Percentiles rank a stretch among this genome's conserved stretches.
phyloP scores from a whole-genome alignment of 371 early-diverging fungal species.

The Lichtheimia corymbifera region DNA sequence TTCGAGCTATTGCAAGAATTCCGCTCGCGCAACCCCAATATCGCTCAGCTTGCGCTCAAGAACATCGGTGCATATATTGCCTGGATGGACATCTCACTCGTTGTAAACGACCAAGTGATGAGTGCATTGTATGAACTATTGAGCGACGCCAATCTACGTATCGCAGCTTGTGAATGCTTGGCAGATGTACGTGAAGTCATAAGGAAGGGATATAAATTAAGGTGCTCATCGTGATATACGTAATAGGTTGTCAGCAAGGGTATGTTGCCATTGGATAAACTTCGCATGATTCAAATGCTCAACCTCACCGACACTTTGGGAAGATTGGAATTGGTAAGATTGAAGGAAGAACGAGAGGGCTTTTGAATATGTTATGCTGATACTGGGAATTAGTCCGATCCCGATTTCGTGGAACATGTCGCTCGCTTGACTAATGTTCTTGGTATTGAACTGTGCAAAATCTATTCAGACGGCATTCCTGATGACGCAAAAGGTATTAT shows the following conservation, averaged over 20 bases:
- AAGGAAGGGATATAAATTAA: too few species aligned
- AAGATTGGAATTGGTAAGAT: slow-evolving; percentile 52
- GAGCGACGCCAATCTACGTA: slow-evolving; percentile 56
- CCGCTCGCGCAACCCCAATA: slow-evolving; percentile 48
- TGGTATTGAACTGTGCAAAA: slow-evolving; percentile 81
- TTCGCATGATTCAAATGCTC: slow-evolving; percentile 81
- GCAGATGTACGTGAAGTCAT: slow-evolving; percentile 47
- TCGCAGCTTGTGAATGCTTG: slow-evolving; percentile 81
- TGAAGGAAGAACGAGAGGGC: neutral
- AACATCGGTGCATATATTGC: slow-evolving; percentile 71
- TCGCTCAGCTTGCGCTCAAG: slow-evolving; percentile 66
- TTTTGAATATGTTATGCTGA: neutral
- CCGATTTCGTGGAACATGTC: slow-evolving; percentile 80
- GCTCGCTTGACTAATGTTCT: slow-evolving; percentile 81
- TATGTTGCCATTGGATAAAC: slow-evolving; percentile 87
- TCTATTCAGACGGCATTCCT: slow-evolving; percentile 66
- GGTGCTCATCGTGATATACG: too few species aligned
- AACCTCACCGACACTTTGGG: slow-evolving; percentile 68
- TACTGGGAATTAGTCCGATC: slow-evolving; percentile 53
- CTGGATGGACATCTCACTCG: slow-evolving; percentile 93
- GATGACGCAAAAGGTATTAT: slow-evolving; percentile 39
- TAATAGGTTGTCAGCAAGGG: slow-evolving; percentile 82
- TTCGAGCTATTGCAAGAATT: slow-evolving; percentile 66
- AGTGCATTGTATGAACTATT: slow-evolving; percentile 75
- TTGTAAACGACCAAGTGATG: slow-evolving; percentile 86